These are phyloP conservation scores for Euphorbia lathyris DNA, from an alignment of 345 rosid genomes.

Conservation along the genomic window DNA sequence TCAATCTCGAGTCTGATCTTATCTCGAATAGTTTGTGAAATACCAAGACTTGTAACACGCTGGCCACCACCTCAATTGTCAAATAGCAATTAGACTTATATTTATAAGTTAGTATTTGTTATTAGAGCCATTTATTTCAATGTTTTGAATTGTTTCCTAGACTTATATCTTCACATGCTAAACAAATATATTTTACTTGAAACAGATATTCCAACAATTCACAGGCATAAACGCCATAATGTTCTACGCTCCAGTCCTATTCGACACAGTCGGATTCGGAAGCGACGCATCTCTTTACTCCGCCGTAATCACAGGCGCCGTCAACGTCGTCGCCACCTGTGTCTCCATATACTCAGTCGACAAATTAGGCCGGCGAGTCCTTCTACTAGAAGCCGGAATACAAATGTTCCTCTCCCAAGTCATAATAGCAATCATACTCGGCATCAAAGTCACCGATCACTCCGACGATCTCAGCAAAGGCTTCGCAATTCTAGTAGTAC, in stretches of 20 bases:
- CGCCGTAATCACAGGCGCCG: conserved; percentile 88
- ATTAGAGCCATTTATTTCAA: not conserved
- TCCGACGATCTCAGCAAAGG: conserved; percentile 46
- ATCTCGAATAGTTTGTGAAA: too few species aligned
- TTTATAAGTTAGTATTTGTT: too few species aligned
- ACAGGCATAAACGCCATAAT: conserved; percentile 96
- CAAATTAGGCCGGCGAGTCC: conserved; percentile 73
- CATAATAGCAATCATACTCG: conserved; percentile 62
- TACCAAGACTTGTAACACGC: too few species aligned
- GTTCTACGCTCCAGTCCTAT: conserved; percentile 94
- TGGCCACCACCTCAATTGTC: too few species aligned
- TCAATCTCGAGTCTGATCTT: too few species aligned
- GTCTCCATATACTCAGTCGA: conserved; percentile 87
- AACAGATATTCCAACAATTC: conserved; percentile 84
- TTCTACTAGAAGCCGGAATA: conserved; percentile 82
- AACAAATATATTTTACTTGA: not conserved
- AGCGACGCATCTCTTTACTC: conserved; percentile 85
- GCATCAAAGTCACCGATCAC: conserved; percentile 67
- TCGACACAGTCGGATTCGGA: conserved; percentile 75
- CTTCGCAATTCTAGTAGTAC: conserved; percentile 54
- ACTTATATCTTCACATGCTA: not conserved
- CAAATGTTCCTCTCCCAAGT: conserved; percentile 93
- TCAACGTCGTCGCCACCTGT: conserved; percentile 72
- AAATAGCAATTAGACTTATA: too few species aligned
- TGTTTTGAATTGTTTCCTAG: too few species aligned